phyloP scores from a whole-genome alignment of 1,284 basidiomycete genomes.

The Ceratobasidium sp. region DNA sequence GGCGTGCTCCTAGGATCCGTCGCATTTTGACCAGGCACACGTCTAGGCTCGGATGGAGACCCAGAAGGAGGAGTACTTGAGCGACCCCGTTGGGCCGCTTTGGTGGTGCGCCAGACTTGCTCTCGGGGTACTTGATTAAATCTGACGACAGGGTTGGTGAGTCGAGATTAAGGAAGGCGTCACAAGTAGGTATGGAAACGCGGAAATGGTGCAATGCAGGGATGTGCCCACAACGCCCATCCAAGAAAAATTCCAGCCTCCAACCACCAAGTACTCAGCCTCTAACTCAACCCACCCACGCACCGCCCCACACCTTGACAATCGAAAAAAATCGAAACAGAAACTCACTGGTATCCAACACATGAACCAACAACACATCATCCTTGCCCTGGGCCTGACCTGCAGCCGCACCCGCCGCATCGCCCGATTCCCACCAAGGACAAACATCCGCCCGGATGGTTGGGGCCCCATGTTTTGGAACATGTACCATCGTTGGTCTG shows the following conservation, averaged over 20 bases:
- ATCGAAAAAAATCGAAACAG: conserved; percentile 36
- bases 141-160: conserved; percentile 60
- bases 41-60: conserved; percentile 4
- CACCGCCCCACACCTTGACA: background rate
- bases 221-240: conserved; percentile 1
- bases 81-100: background rate
- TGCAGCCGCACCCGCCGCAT: conserved; percentile 51
- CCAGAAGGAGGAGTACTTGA: background rate
- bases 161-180: background rate
- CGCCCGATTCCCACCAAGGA: conserved; percentile 95
- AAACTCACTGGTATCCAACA: conserved; percentile 89
- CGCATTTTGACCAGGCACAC: background rate
- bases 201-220: background rate
- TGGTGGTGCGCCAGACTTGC: conserved; percentile 52
- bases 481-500: conserved; percentile 94
- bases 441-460: conserved; percentile 90
- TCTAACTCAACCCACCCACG: background rate
- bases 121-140: conserved; percentile 94
- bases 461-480: conserved; percentile 99
- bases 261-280: background rate
- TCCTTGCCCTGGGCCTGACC: conserved; percentile 66
- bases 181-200: conserved; percentile 15
- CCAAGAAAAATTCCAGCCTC: background rate
- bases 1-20: background rate
- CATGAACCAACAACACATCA: conserved; percentile 86